Percentiles rank a stretch among this genome's conserved stretches.
phyloP scores from a whole-genome alignment of 805 yeast genomes.

The Myxozyma kluyveri region DNA sequence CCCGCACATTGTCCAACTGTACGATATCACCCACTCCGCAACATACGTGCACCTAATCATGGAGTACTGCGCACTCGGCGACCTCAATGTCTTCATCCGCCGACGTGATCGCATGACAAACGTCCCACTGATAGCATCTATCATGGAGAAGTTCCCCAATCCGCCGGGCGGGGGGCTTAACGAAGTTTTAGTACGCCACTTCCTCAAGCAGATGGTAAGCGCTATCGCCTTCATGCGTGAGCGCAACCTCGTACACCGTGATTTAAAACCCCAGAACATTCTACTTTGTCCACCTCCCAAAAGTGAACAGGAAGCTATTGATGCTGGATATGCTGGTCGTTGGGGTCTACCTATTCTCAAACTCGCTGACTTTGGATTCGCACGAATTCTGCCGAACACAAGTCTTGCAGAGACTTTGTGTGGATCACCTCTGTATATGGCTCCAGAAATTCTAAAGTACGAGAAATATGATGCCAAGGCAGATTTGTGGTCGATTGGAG shows the following conservation, averaged over 20 bases:
- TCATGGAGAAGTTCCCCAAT: constrained; percentile 79
- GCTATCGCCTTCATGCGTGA: constrained; percentile 79
- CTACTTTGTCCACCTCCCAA: constrained; percentile 78
- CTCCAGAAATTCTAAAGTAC: constrained; percentile 91
- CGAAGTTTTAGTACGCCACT: constrained; percentile 73
- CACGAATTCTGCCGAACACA: constrained; percentile 87
- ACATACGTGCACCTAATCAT: constrained; percentile 79
- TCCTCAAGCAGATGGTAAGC: constrained; percentile 78
- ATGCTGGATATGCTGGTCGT: constrained; percentile 63
- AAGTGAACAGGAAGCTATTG: constrained; percentile 57
- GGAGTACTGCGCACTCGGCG: constrained; percentile 97
- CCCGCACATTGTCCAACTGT: constrained; percentile 84
- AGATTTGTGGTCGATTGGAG: constrained; percentile 97
- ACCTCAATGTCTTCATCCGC: constrained; percentile 80
- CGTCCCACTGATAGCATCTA: constrained; percentile 73
- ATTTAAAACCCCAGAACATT: constrained; percentile 88
- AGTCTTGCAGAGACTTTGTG: constrained; percentile 95
- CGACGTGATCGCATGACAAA: constrained; percentile 68
- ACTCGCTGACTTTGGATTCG: constrained; percentile 97
- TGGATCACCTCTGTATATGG: constrained; percentile 98
- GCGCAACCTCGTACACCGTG: constrained; percentile 87
- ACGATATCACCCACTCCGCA: constrained; percentile 77
- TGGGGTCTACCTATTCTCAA: constrained; percentile 89
- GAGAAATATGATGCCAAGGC: constrained; percentile 97
- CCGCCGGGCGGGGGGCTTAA: constrained; percentile 78